Percentiles rank a stretch among this genome's conserved stretches.
Conservation (phyloP, 768 basidiomycete species). For the Candolleomyces efflorescens region DNA sequence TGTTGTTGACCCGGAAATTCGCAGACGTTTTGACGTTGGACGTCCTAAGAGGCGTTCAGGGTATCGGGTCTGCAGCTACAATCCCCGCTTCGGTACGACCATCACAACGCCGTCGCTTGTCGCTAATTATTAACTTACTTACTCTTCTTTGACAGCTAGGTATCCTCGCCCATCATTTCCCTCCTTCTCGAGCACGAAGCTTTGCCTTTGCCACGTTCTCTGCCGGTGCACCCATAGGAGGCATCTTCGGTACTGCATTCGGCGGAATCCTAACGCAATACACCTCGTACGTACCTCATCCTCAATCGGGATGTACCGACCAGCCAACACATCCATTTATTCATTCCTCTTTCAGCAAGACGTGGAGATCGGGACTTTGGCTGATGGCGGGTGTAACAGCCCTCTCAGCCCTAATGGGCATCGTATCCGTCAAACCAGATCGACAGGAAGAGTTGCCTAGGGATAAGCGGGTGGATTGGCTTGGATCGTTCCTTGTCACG, state of each 20-base stretch:
- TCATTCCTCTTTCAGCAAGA: slow-evolving; percentile 25
- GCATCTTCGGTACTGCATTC: slow-evolving; percentile 60
- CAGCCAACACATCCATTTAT: too few relatives aligned
- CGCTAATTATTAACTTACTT: not conserved
- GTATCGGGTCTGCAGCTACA: slow-evolving; percentile 72
- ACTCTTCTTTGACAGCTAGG: slow-evolving; percentile 47
- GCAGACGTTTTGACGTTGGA: slow-evolving; percentile 58
- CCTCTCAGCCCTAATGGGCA: slow-evolving; percentile 47
- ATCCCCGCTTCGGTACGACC: slow-evolving; percentile 62
- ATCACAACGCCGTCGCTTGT: not conserved
- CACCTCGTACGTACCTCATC: slow-evolving; percentile 27
- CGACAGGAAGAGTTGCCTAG: slow-evolving; percentile 22
- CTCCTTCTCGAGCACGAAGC: slow-evolving; percentile 58
- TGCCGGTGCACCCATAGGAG: slow-evolving; percentile 82
- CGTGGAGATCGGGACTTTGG: slow-evolving; percentile 68
- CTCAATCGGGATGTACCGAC: not conserved
- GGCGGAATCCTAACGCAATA: slow-evolving; percentile 71
- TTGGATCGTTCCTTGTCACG: slow-evolving; percentile 64
- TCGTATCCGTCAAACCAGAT: slow-evolving; percentile 63
- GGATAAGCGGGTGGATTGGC: slow-evolving; percentile 65
- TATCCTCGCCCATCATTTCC: slow-evolving; percentile 78
- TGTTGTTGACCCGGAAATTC: not conserved
- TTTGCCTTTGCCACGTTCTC: slow-evolving; percentile 80
- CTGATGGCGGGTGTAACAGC: slow-evolving; percentile 54
- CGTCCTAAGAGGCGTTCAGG: slow-evolving; percentile 73